Conservation (phyloP, 2,329 filamentous ascomycete species). For the Biscogniauxia marginata region DNA sequence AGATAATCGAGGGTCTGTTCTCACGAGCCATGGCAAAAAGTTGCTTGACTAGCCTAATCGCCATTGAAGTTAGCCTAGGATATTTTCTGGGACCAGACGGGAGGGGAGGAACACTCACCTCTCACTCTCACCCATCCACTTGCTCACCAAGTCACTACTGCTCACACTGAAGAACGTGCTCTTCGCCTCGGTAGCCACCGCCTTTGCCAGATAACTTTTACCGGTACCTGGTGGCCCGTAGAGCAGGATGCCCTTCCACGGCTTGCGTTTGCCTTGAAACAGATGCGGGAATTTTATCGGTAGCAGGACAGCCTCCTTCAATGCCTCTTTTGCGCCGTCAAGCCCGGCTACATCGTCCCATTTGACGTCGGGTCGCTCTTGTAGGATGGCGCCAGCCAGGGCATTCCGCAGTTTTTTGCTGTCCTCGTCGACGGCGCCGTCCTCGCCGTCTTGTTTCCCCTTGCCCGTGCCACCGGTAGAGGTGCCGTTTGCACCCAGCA, state of each 20-base stretch:
- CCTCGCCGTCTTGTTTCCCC: slow-evolving; percentile 51
- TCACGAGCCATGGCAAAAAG: slow-evolving; percentile 97
- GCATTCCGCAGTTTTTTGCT: slow-evolving; percentile 93
- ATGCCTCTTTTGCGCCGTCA: slow-evolving; percentile 89
- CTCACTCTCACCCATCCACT: slow-evolving; percentile 99
- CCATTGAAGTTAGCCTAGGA: slow-evolving; percentile 21
- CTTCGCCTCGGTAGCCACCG: slow-evolving; percentile 96
- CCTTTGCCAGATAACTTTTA: slow-evolving; percentile 96
- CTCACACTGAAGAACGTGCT: slow-evolving; percentile 99
- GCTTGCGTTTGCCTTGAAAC: slow-evolving; percentile 93
- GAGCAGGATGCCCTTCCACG: slow-evolving; percentile 96
- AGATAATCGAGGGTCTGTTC: slow-evolving; percentile 97
- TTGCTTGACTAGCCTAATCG: slow-evolving; percentile 80
- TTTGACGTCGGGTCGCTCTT: slow-evolving; percentile 92
- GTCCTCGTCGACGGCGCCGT: slow-evolving; percentile 74
- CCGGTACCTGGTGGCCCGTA: slow-evolving; percentile 96
- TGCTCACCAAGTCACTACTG: slow-evolving; percentile 94
- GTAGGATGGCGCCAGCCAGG: slow-evolving; percentile 85
- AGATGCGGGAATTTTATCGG: slow-evolving; percentile 98
- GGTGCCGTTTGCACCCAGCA: slow-evolving; percentile 71
- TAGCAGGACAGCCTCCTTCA: slow-evolving; percentile 96
- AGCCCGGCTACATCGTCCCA: slow-evolving; percentile 98
- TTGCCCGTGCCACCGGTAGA: slow-evolving; percentile 62
- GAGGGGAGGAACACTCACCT: slow-evolving; percentile 53
- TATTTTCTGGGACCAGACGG: not conserved